phyloP scores from a whole-genome alignment of 192 early-diverging fungal species.

The Spinellus fusiger region DNA sequence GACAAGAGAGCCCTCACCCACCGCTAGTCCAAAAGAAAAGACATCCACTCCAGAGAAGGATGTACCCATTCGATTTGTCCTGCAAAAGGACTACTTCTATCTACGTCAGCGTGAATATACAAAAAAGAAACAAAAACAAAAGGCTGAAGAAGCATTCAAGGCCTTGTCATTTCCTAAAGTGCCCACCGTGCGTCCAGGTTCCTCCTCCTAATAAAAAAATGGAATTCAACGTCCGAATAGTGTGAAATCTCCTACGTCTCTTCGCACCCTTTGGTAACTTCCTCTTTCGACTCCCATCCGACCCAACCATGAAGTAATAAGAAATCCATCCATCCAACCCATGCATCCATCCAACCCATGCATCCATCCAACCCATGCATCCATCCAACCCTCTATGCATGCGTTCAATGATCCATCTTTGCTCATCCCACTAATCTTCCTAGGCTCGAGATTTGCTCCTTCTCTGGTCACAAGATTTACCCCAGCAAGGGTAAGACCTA shows the following conservation, averaged over 20 bases:
- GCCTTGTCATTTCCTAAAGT: constrained; percentile 41
- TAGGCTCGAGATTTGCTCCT: constrained; percentile 87
- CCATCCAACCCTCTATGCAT: background rate
- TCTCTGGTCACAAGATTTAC: constrained; percentile 99
- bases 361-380: background rate
- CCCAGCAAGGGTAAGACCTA: constrained; percentile 92
- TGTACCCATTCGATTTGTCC: constrained; percentile 34
- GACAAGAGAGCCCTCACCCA: background rate
- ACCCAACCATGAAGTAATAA: constrained; percentile 7
- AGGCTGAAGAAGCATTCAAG: constrained; percentile 33
- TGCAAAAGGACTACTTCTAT: constrained; percentile 45
- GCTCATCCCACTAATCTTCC: background rate
- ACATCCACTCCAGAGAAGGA: constrained; percentile 3
- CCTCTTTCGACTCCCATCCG: constrained; percentile 10
- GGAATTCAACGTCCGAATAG: background rate
- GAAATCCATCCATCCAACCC: background rate
- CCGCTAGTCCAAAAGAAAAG: background rate
- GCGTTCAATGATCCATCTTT: background rate
- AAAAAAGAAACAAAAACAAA: constrained; percentile 34
- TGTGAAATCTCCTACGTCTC: background rate
- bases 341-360: no score
- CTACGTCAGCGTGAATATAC: constrained; percentile 37
- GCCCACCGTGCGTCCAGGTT: constrained; percentile 22
- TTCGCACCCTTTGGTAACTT: background rate
- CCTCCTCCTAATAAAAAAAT: background rate